Conservation (phyloP, 2,329 filamentous ascomycete genomes). For the Leptographium radiaticola region DNA sequence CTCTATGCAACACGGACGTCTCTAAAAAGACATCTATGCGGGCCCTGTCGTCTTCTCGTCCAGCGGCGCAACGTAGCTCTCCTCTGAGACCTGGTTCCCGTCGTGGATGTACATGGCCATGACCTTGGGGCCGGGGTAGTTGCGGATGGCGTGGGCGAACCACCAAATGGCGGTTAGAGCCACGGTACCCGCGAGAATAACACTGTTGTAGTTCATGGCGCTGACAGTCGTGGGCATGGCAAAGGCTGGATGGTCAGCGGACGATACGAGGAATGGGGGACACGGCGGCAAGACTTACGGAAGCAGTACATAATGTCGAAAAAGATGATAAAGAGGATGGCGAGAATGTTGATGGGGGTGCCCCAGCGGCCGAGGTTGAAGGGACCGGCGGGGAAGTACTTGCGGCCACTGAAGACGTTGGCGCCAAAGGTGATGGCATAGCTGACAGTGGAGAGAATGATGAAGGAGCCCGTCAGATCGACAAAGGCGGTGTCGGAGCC, state of each 20-base stretch:
- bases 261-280: neutral
- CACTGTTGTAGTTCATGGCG: slow-evolving; percentile 40
- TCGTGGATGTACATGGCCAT: slow-evolving; percentile 29
- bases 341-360: slow-evolving; percentile 31
- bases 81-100: neutral
- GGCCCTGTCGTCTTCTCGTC: neutral
- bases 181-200: slow-evolving; percentile 37
- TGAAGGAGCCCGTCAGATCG: slow-evolving; percentile 44
- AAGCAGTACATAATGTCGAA: slow-evolving; percentile 50
- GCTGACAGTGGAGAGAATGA: slow-evolving; percentile 40
- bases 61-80: neutral
- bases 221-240: slow-evolving; percentile 25
- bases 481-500: slow-evolving; percentile 41
- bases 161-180: slow-evolving; percentile 35
- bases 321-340: slow-evolving; percentile 38
- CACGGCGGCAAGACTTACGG: slow-evolving; percentile 23
- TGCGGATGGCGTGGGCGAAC: slow-evolving; percentile 29
- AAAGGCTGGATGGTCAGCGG: slow-evolving; percentile 19
- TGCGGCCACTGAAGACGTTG: slow-evolving; percentile 38
- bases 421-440: slow-evolving; percentile 36
- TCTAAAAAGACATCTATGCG: neutral
- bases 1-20: neutral
- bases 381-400: slow-evolving; percentile 35
- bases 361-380: slow-evolving; percentile 42
- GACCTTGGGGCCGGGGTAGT: slow-evolving; percentile 39